Percentiles rank a stretch among this genome's conserved stretches.
phyloP scores from a whole-genome alignment of 768 basidiomycete genomes.

The Trametes meyenii region DNA sequence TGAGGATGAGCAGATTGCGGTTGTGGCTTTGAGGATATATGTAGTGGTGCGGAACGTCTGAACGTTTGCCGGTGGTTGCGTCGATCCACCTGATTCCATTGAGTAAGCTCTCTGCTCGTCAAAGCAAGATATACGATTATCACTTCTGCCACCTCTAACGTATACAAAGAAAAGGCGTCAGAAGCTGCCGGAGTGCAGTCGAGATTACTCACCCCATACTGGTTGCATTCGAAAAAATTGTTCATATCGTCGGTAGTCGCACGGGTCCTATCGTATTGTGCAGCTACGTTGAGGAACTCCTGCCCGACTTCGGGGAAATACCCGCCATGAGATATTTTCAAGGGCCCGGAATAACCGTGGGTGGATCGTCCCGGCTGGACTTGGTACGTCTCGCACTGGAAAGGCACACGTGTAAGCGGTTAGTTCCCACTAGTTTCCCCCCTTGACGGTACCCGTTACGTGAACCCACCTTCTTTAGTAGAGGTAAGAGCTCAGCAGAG shows the following conservation, averaged over 20 bases:
- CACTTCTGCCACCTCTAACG: slow-evolving; percentile 58
- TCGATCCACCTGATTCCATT: slow-evolving; percentile 52
- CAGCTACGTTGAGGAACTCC: slow-evolving; percentile 42
- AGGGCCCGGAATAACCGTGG: slow-evolving; percentile 40
- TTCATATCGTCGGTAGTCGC: slow-evolving; percentile 50
- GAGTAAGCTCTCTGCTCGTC: slow-evolving; percentile 9
- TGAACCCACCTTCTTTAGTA: slow-evolving; percentile 45
- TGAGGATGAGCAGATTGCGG: slow-evolving; percentile 35
- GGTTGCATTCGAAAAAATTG: slow-evolving; percentile 38
- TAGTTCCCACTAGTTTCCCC: too few species aligned
- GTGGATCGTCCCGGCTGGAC: slow-evolving; percentile 29
- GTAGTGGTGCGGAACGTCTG: slow-evolving; percentile 53
- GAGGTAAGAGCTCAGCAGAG: slow-evolving; percentile 53
- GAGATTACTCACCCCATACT: slow-evolving; percentile 29
- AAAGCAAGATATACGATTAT: neutral
- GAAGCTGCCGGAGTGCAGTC: neutral
- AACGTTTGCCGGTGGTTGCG: slow-evolving; percentile 53
- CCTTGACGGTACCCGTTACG: too few species aligned
- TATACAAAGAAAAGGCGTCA: neutral
- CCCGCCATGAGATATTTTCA: slow-evolving; percentile 45
- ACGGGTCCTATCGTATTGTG: slow-evolving; percentile 35
- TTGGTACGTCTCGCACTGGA: slow-evolving; percentile 38
- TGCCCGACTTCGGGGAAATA: slow-evolving; percentile 43
- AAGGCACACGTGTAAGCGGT: neutral
- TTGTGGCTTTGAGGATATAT: slow-evolving; percentile 36